A percentile compares a stretch with the other conserved stretches of the same genome.
Evolutionary conservation across 345 rosid genomes (phyloP).

Genomic region (Raphanus raphanistrum): DNA sequence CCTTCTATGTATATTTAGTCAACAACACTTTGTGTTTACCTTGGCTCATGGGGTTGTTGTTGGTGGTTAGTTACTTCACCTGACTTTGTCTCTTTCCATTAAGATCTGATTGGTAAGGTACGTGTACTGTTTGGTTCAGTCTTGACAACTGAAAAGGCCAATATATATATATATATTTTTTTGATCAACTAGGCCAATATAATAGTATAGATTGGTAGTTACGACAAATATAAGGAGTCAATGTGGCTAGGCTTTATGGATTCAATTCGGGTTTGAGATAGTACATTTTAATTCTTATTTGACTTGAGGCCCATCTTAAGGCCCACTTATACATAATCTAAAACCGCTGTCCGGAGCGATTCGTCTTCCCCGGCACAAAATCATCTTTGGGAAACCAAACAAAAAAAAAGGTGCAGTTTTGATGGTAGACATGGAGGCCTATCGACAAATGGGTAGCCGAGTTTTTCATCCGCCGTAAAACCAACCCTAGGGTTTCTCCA

Average conservation of each 20-base stretch:
- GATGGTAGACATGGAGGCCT: slow-evolving; percentile 2
- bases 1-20: slow-evolving; percentile 10
- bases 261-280: background rate
- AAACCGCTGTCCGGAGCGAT: background rate
- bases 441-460: background rate
- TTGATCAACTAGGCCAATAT: no score
- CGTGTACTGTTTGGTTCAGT: slow-evolving; percentile 1
- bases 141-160: background rate
- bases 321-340: background rate
- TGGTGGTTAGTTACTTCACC: slow-evolving; percentile 15
- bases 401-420: background rate
- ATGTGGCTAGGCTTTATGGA: background rate
- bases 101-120: background rate
- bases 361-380: background rate
- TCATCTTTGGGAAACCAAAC: no score
- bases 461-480: background rate
- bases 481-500: background rate
- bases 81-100: background rate
- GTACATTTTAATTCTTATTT: background rate
- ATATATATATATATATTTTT: no score
- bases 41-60: slow-evolving; percentile 3
- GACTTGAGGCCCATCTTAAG: background rate
- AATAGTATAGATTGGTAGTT: no score
- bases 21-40: background rate
- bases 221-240: background rate